Evolutionary conservation across 2,329 filamentous ascomycete genomes (phyloP), one percentile per base, ranked within the genome.

Genomic region (Penicillium vulpinum): DNA sequence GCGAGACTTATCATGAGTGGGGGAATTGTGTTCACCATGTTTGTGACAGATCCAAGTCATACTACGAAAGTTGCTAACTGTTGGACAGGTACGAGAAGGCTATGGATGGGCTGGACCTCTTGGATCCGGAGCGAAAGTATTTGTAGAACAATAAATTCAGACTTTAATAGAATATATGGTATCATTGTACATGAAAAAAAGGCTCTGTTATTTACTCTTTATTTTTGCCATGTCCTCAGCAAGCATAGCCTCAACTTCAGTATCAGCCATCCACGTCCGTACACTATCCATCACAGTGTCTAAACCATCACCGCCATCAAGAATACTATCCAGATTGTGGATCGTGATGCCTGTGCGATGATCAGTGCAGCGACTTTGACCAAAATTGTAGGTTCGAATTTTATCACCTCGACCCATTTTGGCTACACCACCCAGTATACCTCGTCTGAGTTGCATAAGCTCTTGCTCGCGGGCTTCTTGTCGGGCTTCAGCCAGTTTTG

Each of bases 11-110:
- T 97, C 40, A 76, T 97, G 75, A 97, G 92, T 70, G 94, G 94
- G 54, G 94, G 94, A 18, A 96, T 99, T 70, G 94, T 99, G 39
- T 99, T 99, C 71, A 95, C 94, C 22, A 95, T 97, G 85, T 88
- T 76, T 69, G 82, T 76, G 45, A 33, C 39, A 31, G n/a, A 44
- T 40, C n/a, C 38, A 18, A 38, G n/a, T 43, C 10, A 31, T 35
- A 46, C 35, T 41, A 35, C 38, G 39, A 38, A 57, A 38, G 53
- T 67, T 52, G 63, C 59, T 45, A 15, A 56, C 51, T 28, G 53
- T 18, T 28, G 44, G 61, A 22, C 55, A 73, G 75, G 88, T 94
- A 97, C 73, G 93, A 97, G 80, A 97, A 97, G 83, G 90, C 88
- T 57, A 97, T 97, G 81, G 93, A 97, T 51, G 68, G 92, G 56